Conservation (phyloP, 176 grass and related monocot species). For the Carex littledalei region DNA sequence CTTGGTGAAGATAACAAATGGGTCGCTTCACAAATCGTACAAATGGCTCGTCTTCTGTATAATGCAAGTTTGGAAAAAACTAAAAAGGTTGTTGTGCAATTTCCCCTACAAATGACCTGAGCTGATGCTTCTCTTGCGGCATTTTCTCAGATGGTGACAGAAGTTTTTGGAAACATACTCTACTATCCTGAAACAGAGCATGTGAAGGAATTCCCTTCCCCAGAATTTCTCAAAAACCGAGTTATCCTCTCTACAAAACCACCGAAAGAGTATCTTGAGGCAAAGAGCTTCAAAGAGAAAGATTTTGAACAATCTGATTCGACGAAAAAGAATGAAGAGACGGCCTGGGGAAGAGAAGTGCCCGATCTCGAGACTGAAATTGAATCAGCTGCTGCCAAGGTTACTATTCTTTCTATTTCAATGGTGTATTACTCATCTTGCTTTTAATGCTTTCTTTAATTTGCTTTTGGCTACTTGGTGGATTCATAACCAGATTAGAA, state of each 20-base stretch:
- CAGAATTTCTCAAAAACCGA: constrained; percentile 64
- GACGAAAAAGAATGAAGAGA: constrained; percentile 50
- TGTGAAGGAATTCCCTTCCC: constrained; percentile 83
- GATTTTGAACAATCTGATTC: constrained; percentile 21
- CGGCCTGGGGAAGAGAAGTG: constrained; percentile 72
- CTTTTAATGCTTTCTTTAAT: background rate
- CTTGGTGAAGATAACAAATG: background rate
- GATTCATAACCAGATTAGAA: background rate
- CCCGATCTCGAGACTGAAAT: constrained; percentile 58
- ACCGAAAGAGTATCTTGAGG: constrained; percentile 85
- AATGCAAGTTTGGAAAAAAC: background rate
- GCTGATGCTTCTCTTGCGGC: background rate
- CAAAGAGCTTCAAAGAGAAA: constrained; percentile 52
- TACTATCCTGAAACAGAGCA: constrained; percentile 82
- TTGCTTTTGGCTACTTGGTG: background rate
- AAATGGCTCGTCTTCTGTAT: background rate
- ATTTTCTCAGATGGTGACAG: constrained; percentile 73
- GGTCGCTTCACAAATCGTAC: background rate
- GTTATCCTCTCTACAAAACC: constrained; percentile 91
- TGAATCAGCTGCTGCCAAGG: constrained; percentile 41
- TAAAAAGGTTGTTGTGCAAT: constrained; percentile 32
- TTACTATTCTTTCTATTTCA: constrained; percentile 9
- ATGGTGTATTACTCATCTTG: background rate
- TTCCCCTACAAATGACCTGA: constrained; percentile 4
- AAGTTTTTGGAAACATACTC: constrained; percentile 78